Percentiles rank a stretch among this genome's conserved stretches.
phyloP scores from a whole-genome alignment of 139 green algal genomes.

The Pycnococcus provasolii region DNA sequence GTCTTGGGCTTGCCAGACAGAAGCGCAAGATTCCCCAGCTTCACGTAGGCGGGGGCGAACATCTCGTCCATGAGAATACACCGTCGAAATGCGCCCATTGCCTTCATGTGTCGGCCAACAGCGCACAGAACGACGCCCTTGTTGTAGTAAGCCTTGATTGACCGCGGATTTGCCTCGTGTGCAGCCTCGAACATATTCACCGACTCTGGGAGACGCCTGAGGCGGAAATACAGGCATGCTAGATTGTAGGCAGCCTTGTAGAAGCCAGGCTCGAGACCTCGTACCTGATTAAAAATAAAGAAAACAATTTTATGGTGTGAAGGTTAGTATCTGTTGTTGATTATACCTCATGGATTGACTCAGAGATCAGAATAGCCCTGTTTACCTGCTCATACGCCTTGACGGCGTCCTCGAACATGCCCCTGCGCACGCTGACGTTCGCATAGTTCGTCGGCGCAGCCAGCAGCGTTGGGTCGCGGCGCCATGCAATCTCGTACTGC shows the following conservation, averaged over 20 bases:
- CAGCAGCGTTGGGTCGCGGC: not conserved
- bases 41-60: not conserved
- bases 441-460: not conserved
- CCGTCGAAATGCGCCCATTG: too few species aligned
- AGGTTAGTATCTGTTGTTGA: too few species aligned
- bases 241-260: not conserved
- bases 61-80: not conserved
- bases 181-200: not conserved
- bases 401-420: not conserved
- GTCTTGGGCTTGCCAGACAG: not conserved
- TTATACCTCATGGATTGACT: too few species aligned
- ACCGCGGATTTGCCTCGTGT: not conserved
- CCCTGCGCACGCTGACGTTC: not conserved
- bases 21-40: constrained; percentile 4
- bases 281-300: too few species aligned
- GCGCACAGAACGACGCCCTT: not conserved
- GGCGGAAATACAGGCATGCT: not conserved
- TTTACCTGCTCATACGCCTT: too few species aligned
- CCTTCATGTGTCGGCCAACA: too few species aligned
- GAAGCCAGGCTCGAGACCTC: too few species aligned
- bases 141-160: not conserved
- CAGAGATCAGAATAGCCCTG: too few species aligned
- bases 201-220: not conserved
- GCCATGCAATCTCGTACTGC: not conserved
- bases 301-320: too few species aligned